phyloP scores from a whole-genome alignment of 306 rosid genomes.

The Carpinus fangiana region DNA sequence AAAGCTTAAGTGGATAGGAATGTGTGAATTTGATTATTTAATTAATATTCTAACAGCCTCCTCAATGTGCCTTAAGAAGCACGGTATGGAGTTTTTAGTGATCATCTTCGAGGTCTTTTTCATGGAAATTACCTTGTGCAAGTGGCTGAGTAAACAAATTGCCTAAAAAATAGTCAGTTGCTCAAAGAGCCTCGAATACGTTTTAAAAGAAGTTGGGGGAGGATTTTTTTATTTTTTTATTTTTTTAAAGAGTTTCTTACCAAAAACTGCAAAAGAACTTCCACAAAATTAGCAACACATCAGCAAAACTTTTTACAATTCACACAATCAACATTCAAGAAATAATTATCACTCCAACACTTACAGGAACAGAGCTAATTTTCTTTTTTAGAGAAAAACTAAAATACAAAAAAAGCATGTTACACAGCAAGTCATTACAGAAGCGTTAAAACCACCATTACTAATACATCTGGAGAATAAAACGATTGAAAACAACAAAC shows the following conservation, averaged over 20 bases:
- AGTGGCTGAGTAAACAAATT: not conserved
- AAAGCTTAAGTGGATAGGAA: too few relatives aligned
- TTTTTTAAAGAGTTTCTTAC: too few relatives aligned
- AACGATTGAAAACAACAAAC: slow-evolving; percentile 33
- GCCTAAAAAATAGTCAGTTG: not conserved
- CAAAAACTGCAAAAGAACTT: not conserved
- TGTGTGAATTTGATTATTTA: too few relatives aligned
- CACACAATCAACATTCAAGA: not conserved
- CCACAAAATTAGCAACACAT: not conserved
- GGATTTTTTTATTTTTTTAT: too few relatives aligned
- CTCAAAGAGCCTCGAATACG: not conserved
- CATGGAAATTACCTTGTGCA: too few relatives aligned
- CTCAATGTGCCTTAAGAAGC: too few relatives aligned
- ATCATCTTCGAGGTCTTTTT: too few relatives aligned
- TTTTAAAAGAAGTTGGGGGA: too few relatives aligned
- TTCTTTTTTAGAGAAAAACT: not conserved
- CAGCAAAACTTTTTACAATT: not conserved
- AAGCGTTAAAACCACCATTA: slow-evolving; percentile 19
- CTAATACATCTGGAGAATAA: slow-evolving; percentile 30
- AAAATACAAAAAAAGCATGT: not conserved
- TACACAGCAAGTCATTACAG: not conserved
- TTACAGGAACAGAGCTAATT: not conserved
- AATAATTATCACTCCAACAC: not conserved
- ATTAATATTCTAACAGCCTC: too few relatives aligned
- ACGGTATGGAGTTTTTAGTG: too few relatives aligned